Evolutionary conservation across 2,329 filamentous ascomycete genomes (phyloP).

Genomic region (Cyphellophora attinorum): DNA sequence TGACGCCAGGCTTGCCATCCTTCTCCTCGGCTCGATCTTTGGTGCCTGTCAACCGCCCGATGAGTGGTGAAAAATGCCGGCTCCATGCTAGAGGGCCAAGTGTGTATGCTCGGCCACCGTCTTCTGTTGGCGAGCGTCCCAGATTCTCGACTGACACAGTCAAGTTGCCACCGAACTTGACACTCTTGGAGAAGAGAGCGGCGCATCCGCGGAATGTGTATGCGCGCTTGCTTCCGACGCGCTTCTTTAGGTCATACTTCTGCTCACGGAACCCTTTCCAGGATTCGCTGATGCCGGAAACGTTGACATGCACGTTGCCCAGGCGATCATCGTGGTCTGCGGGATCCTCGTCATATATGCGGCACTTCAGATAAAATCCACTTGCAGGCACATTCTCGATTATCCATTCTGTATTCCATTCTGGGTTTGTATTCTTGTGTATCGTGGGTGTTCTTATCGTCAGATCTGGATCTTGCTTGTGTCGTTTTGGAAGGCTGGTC

Average conservation of each 20-base stretch:
- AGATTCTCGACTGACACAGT: slow-evolving; percentile 69
- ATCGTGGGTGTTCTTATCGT: slow-evolving; percentile 67
- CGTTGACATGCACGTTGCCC: slow-evolving; percentile 69
- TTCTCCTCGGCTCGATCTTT: slow-evolving; percentile 54
- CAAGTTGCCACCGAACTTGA: slow-evolving; percentile 61
- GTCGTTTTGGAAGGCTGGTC: slow-evolving; percentile 59
- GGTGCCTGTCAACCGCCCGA: slow-evolving; percentile 67
- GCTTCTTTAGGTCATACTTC: slow-evolving; percentile 67
- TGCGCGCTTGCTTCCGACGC: slow-evolving; percentile 76
- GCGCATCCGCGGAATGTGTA: slow-evolving; percentile 64
- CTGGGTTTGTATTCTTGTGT: slow-evolving; percentile 60
- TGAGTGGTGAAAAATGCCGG: slow-evolving; percentile 80
- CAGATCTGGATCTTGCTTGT: slow-evolving; percentile 77
- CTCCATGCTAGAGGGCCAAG: slow-evolving; percentile 67
- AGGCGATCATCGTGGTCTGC: slow-evolving; percentile 78
- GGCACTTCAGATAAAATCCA: slow-evolving; percentile 76
- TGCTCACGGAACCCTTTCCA: slow-evolving; percentile 61
- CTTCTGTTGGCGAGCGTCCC: slow-evolving; percentile 57
- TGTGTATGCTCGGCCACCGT: slow-evolving; percentile 66
- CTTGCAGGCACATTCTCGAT: slow-evolving; percentile 75
- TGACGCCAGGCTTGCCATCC: slow-evolving; percentile 30
- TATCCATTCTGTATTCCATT: slow-evolving; percentile 79
- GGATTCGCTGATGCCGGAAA: slow-evolving; percentile 48
- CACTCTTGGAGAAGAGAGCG: slow-evolving; percentile 49
- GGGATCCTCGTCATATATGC: slow-evolving; percentile 83